Percentiles rank a stretch among this genome's conserved stretches.
These are phyloP conservation scores for Sordariomycetes sp. DNA, from an alignment of 2,329 filamentous ascomycete genomes.

Conservation along the genomic window DNA sequence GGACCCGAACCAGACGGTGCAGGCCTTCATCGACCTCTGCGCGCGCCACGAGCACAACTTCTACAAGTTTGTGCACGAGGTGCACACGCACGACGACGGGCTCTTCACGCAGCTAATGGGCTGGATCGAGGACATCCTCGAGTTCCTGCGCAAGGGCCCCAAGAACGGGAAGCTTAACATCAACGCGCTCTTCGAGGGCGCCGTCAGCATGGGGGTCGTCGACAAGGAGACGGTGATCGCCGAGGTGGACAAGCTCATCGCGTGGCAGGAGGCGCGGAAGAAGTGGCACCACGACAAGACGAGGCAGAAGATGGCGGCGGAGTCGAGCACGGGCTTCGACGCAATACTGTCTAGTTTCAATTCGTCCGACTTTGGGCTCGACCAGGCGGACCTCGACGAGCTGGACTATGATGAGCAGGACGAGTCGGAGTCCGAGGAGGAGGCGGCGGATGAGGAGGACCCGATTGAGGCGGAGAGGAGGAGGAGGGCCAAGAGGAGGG, in stretches of 20 bases:
- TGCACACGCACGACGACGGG: conserved; percentile 92
- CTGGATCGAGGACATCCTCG: conserved; percentile 91
- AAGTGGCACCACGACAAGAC: conserved; percentile 99
- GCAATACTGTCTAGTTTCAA: conserved; percentile 49
- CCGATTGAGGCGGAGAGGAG: conserved; percentile 80
- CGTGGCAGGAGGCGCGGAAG: conserved; percentile 91
- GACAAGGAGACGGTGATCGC: conserved; percentile 58
- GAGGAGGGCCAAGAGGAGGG: conserved; percentile 62
- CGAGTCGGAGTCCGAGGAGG: conserved; percentile 47
- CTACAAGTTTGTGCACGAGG: conserved; percentile 98
- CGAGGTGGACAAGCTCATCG: conserved; percentile 77
- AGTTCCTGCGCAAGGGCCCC: conserved; percentile 81
- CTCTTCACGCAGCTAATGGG: conserved; percentile 93
- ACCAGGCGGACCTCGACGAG: conserved; percentile 76
- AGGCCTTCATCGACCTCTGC: conserved; percentile 94
- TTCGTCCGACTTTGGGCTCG: conserved; percentile 78
- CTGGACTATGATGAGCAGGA: conserved; percentile 64
- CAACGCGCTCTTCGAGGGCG: conserved; percentile 82
- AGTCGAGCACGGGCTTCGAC: conserved; percentile 32
- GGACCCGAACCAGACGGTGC: conserved; percentile 95
- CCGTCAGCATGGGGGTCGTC: conserved; percentile 51
- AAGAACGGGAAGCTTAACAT: conserved; percentile 80
- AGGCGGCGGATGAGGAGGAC: conserved; percentile 66
- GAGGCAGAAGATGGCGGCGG: conserved; percentile 94
- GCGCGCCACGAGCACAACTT: conserved; percentile 91